Evolutionary conservation across 345 rosid genomes (phyloP).

Genomic region (Eutrema yunnanense): DNA sequence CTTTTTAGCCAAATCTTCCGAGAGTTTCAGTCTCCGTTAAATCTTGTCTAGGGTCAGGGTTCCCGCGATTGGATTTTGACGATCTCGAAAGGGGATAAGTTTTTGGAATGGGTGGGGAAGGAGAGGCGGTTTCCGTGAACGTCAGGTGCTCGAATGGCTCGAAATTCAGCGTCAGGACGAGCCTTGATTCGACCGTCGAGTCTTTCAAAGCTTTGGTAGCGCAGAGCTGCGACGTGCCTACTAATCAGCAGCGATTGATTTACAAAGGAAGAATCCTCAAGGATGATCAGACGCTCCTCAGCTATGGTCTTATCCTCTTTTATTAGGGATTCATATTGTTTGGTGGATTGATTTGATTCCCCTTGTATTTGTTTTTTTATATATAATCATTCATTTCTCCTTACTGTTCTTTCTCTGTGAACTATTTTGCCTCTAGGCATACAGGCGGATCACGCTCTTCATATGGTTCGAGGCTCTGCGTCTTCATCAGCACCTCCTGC

Average conservation of each 20-base stretch:
- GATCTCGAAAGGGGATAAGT: not conserved
- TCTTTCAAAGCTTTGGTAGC: constrained; percentile 53
- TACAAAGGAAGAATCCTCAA: constrained; percentile 79
- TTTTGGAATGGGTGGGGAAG: constrained; percentile 35
- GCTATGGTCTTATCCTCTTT: constrained; percentile 41
- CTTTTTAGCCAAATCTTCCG: not conserved
- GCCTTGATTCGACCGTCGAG: constrained; percentile 50
- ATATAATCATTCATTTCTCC: no score
- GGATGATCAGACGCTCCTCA: constrained; percentile 61
- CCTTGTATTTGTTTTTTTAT: no score
- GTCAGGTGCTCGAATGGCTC: constrained; percentile 57
- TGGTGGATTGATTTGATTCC: constrained; percentile 5
- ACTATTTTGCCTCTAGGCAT: constrained; percentile 38
- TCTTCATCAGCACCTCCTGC: constrained; percentile 45
- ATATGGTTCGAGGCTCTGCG: constrained; percentile 70
- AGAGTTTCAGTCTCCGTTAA: not conserved
- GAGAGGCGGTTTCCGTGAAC: constrained; percentile 38
- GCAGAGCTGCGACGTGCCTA: constrained; percentile 57
- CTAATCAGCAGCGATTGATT: constrained; percentile 73
- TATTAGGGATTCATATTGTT: constrained; percentile 34
- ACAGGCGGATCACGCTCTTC: constrained; percentile 77
- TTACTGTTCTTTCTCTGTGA: not conserved
- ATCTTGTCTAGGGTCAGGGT: not conserved
- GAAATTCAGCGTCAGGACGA: constrained; percentile 44
- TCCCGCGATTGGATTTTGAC: not conserved